phyloP scores from a whole-genome alignment of 2,329 filamentous ascomycete genomes.

The Ambrosiella cleistominuta region DNA sequence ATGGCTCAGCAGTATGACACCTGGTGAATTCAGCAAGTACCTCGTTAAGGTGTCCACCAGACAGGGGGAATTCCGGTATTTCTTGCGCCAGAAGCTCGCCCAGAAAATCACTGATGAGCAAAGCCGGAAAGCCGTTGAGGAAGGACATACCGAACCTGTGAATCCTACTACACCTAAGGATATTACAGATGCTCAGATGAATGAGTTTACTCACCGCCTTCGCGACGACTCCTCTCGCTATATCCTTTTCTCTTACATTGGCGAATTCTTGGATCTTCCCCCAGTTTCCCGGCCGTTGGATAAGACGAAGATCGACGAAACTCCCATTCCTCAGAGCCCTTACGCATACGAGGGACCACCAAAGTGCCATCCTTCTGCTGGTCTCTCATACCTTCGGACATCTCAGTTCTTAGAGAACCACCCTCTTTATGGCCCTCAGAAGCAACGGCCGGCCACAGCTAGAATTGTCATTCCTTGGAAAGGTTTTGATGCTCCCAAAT shows the following conservation, averaged over 20 bases:
- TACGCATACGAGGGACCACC: slow-evolving; percentile 40
- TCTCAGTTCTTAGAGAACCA: slow-evolving; percentile 39
- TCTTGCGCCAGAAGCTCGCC: slow-evolving; percentile 33
- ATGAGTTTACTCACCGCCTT: slow-evolving; percentile 33
- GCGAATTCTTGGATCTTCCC: slow-evolving; percentile 44
- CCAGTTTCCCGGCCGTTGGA: slow-evolving; percentile 25
- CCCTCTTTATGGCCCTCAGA: slow-evolving; percentile 42
- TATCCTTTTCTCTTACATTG: slow-evolving; percentile 35
- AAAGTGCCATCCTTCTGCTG: slow-evolving; percentile 42
- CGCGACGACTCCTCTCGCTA: slow-evolving; percentile 28
- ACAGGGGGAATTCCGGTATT: slow-evolving; percentile 36
- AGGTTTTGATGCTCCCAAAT: slow-evolving; percentile 22
- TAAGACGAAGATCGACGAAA: slow-evolving; percentile 2
- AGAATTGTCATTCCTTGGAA: slow-evolving; percentile 32
- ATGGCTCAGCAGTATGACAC: slow-evolving; percentile 45
- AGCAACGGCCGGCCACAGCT: slow-evolving; percentile 30
- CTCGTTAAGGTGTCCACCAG: slow-evolving; percentile 33
- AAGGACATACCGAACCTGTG: slow-evolving; percentile 19
- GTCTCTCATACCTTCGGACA: slow-evolving; percentile 43
- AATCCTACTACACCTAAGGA: slow-evolving; percentile 19
- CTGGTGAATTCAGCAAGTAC: slow-evolving; percentile 42
- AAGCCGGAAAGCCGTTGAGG: slow-evolving; percentile 23
- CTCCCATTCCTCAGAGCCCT: slow-evolving; percentile 18
- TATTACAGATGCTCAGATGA: slow-evolving; percentile 34
- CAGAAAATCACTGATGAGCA: slow-evolving; percentile 26